Evolutionary conservation across 169 alveolate genomes (phyloP), one percentile per base, ranked within the genome.

Genomic region (Cryptosporidium muris): DNA sequence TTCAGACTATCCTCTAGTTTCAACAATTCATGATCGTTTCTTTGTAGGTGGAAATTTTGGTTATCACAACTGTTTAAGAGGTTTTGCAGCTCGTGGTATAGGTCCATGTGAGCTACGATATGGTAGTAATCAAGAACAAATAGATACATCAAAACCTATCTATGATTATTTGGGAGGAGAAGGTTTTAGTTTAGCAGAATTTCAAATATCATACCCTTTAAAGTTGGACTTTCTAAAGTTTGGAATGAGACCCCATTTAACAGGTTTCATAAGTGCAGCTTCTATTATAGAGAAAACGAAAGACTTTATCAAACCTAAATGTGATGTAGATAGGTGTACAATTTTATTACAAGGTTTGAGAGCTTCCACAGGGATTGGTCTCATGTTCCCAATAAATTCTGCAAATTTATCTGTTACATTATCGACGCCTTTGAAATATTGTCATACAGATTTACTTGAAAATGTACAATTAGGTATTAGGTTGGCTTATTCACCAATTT

Each of bases 31-130:
- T 54, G 85, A 74, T 42, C 63, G 64, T 54, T 74, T 74, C 49
- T 74, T 74, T 60, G 6, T 74, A 5, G 85, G 85, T 64, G 85
- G 85, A 2, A 74, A 74, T 7, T 43, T 16, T 74, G 85, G 85
- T 45, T 63, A 43, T 3, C 68, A 74, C 37, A 54, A 54, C n/a
- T 74, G 85, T 34, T 37, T 74, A 49, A 63, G 52, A 5, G 85
- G 85, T 1, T 74, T 74, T 47, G 85, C 85, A 43, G 52, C 85
- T 7, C 47, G 85, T 38, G 54, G 74, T 14, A 63, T 74, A 16
- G 85, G 85, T 25, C 63, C 85, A 58, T 74, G 85, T 64, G 8
- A 58, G 43, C 11, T 5, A 9, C 37, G 40, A 36, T 47, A 49
- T 11, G 42, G 16, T 5, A 42, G 45, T 7, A 12, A 25, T 8